phyloP scores from a whole-genome alignment of 2,329 filamentous ascomycete species.

The Spiromastix sp. region DNA sequence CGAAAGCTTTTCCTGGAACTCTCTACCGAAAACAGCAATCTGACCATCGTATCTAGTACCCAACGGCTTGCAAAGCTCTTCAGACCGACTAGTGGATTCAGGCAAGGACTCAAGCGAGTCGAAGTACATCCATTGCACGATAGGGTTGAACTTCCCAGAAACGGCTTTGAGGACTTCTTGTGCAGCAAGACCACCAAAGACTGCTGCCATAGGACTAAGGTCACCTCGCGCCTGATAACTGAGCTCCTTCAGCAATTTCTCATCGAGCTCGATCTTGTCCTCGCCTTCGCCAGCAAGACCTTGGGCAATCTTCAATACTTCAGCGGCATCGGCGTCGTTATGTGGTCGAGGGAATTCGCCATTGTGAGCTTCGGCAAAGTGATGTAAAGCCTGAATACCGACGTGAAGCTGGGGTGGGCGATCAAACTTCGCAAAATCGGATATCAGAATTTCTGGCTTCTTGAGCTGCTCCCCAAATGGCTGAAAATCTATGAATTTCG shows the following conservation, averaged over 20 bases:
- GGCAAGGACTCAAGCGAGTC: conserved; percentile 96
- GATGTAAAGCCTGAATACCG: conserved; percentile 84
- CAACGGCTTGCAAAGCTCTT: conserved; percentile 77
- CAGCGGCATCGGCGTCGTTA: conserved; percentile 70
- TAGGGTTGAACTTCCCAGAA: conserved; percentile 94
- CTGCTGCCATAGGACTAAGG: conserved; percentile 80
- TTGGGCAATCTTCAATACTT: conserved; percentile 66
- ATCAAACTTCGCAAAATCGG: conserved; percentile 97
- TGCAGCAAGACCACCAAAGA: conserved; percentile 87
- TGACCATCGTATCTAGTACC: conserved; percentile 91
- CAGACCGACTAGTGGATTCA: conserved; percentile 59
- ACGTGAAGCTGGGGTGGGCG: conserved; percentile 84
- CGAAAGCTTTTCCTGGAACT: conserved; percentile 87
- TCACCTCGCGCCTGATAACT: conserved; percentile 92
- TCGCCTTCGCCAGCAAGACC: conserved; percentile 55
- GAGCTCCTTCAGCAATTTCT: conserved; percentile 85
- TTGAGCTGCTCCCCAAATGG: conserved; percentile 65
- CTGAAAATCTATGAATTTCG: conserved; percentile 85
- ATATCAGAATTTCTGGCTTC: conserved; percentile 80
- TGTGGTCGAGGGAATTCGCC: conserved; percentile 70
- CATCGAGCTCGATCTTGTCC: conserved; percentile 73
- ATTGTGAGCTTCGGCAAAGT: conserved; percentile 62
- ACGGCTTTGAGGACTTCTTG: conserved; percentile 96
- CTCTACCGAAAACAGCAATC: conserved; percentile 87
- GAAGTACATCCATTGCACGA: conserved; percentile 93